phyloP scores from a whole-genome alignment of 2,329 filamentous ascomycete genomes.

The Sporothrix inflata region DNA sequence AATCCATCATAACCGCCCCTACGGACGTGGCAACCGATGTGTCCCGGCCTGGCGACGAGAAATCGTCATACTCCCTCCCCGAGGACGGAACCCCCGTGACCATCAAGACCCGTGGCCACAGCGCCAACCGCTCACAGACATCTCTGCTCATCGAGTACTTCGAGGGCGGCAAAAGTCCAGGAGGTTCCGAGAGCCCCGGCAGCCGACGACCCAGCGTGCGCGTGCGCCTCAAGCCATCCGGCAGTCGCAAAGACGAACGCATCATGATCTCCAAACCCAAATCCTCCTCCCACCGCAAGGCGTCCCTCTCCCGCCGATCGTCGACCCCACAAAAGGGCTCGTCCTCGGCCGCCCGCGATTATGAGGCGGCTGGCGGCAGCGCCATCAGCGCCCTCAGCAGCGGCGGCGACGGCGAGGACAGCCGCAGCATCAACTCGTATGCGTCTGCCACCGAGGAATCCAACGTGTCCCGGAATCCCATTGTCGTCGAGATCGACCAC shows the following conservation, averaged over 20 bases:
- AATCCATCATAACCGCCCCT: constrained; percentile 58
- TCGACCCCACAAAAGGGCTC: constrained; percentile 55
- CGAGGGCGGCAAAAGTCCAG: constrained; percentile 70
- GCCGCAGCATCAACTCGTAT: constrained; percentile 70
- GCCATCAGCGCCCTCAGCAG: constrained; percentile 37
- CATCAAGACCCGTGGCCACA: constrained; percentile 74
- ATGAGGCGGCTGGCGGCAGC: constrained; percentile 41
- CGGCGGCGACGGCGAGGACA: constrained; percentile 58
- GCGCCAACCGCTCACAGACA: constrained; percentile 72
- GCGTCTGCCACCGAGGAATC: constrained; percentile 80
- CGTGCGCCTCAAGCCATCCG: constrained; percentile 78
- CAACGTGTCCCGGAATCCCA: constrained; percentile 73
- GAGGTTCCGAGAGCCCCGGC: constrained; percentile 55
- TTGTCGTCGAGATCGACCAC: constrained; percentile 86
- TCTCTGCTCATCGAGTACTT: constrained; percentile 95
- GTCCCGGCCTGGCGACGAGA: constrained; percentile 69
- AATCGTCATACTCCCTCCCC: constrained; percentile 77
- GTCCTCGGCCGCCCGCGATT: constrained; percentile 31
- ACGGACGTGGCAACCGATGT: constrained; percentile 68
- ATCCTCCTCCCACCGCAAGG: constrained; percentile 64
- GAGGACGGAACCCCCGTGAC: constrained; percentile 91
- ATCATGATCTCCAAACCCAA: constrained; percentile 85
- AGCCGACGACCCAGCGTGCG: constrained; percentile 80
- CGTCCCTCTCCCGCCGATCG: constrained; percentile 54
- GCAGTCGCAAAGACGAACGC: constrained; percentile 69